Conservation (phyloP, 257 asterid genomes). For the Apocynum venetum region DNA sequence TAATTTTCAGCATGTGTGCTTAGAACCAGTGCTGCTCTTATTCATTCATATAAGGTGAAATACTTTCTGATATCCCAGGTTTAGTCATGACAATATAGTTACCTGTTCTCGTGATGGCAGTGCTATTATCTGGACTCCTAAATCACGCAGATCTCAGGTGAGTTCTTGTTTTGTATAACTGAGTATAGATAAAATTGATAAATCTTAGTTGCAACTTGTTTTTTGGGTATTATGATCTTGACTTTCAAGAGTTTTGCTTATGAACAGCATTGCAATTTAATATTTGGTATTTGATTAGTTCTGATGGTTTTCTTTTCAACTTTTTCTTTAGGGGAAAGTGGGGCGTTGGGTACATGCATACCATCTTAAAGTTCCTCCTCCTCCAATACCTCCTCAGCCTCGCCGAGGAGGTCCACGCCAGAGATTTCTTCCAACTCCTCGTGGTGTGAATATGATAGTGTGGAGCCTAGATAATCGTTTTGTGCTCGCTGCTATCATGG, state of each 20-base stretch:
- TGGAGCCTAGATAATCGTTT: constrained; percentile 96
- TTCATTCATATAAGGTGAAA: constrained; percentile 8
- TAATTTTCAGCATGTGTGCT: constrained; percentile 5
- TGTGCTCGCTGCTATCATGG: constrained; percentile 99
- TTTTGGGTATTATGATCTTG: not conserved
- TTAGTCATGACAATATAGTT: constrained; percentile 78
- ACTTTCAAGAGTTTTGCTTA: not conserved
- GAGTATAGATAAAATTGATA: not conserved
- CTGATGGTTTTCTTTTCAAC: not conserved
- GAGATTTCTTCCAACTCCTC: constrained; percentile 92
- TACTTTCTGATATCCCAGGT: constrained; percentile 46
- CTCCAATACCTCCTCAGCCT: constrained; percentile 87
- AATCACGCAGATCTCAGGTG: constrained; percentile 80
- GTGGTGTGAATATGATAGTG: constrained; percentile 90
- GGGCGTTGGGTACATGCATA: constrained; percentile 91
- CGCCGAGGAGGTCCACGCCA: constrained; percentile 96
- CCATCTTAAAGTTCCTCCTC: constrained; percentile 97
- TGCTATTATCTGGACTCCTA: constrained; percentile 96
- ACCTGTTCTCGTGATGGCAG: constrained; percentile 99
- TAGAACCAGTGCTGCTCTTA: not conserved
- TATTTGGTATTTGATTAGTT: not conserved
- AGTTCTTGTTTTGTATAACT: constrained; percentile 33
- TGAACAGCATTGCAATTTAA: not conserved
- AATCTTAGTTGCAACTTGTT: not conserved
- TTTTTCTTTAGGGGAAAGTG: constrained; percentile 48